These are phyloP conservation scores for Mucor mucedo DNA, from an alignment of 371 early-diverging fungal genomes.

Conservation along the genomic window DNA sequence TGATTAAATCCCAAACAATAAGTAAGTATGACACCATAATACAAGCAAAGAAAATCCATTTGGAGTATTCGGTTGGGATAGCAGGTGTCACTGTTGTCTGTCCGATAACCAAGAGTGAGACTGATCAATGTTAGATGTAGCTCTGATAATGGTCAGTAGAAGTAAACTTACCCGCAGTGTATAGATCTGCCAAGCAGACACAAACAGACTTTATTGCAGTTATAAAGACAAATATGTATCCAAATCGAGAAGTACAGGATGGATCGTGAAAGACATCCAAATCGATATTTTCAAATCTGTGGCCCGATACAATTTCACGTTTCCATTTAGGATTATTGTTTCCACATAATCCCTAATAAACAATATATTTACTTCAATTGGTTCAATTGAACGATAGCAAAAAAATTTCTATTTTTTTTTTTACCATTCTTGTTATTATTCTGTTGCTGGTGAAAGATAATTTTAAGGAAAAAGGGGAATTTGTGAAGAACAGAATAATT, in stretches of 20 bases:
- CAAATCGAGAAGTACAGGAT: conserved; percentile 46
- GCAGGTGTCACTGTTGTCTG: conserved; percentile 30
- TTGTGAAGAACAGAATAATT: no score
- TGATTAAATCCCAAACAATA: conserved; percentile 73
- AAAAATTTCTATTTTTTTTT: background rate
- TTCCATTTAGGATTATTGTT: conserved; percentile 70
- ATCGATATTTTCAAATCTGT: conserved; percentile 88
- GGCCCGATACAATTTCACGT: conserved; percentile 79
- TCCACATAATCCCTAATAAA: conserved; percentile 18
- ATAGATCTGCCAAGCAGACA: conserved; percentile 80
- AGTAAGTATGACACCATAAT: conserved; percentile 73
- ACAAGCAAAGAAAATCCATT: conserved; percentile 73
- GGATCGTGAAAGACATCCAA: conserved; percentile 75
- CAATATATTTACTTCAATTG: background rate
- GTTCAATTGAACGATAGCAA: background rate
- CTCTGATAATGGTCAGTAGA: background rate
- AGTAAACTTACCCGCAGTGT: conserved; percentile 56
- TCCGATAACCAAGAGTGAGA: conserved; percentile 30
- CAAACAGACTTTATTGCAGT: conserved; percentile 74
- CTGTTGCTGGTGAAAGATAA: no score
- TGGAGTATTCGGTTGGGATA: conserved; percentile 40
- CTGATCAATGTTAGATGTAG: conserved; percentile 1
- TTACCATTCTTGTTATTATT: background rate
- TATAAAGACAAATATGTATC: conserved; percentile 70
- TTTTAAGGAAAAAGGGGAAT: no score